Base-by-base conservation (phyloP, 331 rosid genomes). In the Malus hybrid region DNA sequence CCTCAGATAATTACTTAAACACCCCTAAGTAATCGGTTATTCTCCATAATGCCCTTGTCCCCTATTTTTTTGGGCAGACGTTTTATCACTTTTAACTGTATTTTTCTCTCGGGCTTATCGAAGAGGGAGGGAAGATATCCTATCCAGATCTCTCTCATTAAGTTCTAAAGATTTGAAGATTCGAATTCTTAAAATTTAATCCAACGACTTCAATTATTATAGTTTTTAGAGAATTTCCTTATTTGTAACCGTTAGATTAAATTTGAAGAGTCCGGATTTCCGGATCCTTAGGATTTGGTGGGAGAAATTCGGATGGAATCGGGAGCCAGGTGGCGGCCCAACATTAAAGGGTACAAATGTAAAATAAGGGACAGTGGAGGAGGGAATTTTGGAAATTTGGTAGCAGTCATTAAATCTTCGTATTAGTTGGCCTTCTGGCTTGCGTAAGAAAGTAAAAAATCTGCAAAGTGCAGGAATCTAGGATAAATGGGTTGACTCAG, bases 381-480 rank as follows among this genome's bases (percentile, higher is more conserved):
- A 55, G 71, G 84, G 84, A 13, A 13, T 46, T 73, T 10, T 16
- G 15, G 73, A 73, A 65, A 76, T 50, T 33, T 50, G 1, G 60
- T 1, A 27, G 15, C 13, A 20, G 39, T 59, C 69, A 84, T 69
- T 48, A 77, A 81, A 77, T 77, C 76, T 65, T 64, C 72, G 73
- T 77, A 6, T 80, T 22, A 76, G 13, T 42, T 42, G 48, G 14
- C 48, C 79, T 60, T 44, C 75, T 61, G 76, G 85, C 77, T 86
- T 84, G 85, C 81, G 87, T 76, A 66, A 76, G 86, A 76, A 64
- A 84, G 83, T 74, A 24, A 70, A 67, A 80, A 83, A 56, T 73
- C 24, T 50, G 42, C 50, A 73, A 32, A 70, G 80, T 67, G 59
- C 83, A 68, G 83, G 81, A 80, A 86, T 88, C 87, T 80, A 82